These are phyloP conservation scores for Erythrophleum ivorense DNA, from an alignment of 331 rosid species.

Conservation along the genomic window DNA sequence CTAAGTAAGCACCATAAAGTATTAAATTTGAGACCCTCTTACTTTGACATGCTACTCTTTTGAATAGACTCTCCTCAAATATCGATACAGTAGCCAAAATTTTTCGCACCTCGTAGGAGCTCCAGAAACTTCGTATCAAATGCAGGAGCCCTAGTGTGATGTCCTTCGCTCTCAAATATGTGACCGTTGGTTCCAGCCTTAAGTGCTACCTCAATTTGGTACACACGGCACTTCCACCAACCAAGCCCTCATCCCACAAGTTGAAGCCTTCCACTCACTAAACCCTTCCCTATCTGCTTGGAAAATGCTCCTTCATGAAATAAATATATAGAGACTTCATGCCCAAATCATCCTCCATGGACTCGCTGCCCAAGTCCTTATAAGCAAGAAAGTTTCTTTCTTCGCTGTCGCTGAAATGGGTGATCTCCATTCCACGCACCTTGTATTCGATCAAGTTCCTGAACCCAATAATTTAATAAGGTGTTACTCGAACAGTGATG, in stretches of 20 bases:
- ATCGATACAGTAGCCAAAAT: too few relatives aligned
- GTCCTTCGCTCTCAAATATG: slow-evolving; percentile 40
- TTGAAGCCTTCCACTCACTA: slow-evolving; percentile 52
- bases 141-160: neutral
- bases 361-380: slow-evolving; percentile 14
- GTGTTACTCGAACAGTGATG: slow-evolving; percentile 54
- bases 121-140: neutral
- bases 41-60: too few relatives aligned
- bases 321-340: slow-evolving; percentile 61
- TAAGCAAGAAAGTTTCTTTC: slow-evolving; percentile 59
- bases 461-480: slow-evolving; percentile 61
- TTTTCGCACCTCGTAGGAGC: too few relatives aligned
- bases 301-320: slow-evolving; percentile 60
- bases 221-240: slow-evolving; percentile 17
- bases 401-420: slow-evolving; percentile 44
- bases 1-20: too few relatives aligned
- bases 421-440: slow-evolving; percentile 54
- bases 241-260: slow-evolving; percentile 29
- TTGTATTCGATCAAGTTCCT: slow-evolving; percentile 45
- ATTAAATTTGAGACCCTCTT: too few relatives aligned
- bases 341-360: slow-evolving; percentile 68
- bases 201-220: neutral
- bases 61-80: too few relatives aligned
- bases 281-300: slow-evolving; percentile 58
- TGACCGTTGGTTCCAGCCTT: slow-evolving; percentile 56